Percentiles rank a stretch among this genome's conserved stretches.
Conservation (phyloP, 306 rosid species). For the Mucuna pruriens region DNA sequence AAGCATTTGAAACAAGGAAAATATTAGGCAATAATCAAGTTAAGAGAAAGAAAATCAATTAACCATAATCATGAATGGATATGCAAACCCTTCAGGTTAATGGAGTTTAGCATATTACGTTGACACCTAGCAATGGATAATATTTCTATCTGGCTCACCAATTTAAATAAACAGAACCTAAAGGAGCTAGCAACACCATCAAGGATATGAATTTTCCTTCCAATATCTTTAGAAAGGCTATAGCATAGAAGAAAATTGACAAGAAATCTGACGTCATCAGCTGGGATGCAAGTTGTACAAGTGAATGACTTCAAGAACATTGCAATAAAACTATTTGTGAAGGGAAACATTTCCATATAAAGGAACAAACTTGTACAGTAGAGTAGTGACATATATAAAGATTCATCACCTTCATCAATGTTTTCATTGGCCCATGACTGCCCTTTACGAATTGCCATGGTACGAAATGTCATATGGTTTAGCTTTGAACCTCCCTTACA, state of each 20-base stretch:
- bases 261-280: constrained; percentile 6
- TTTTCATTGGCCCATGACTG: constrained; percentile 92
- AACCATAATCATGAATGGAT: constrained; percentile 13
- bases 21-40: constrained; percentile 5
- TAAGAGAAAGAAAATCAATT: neutral
- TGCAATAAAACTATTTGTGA: constrained; percentile 15
- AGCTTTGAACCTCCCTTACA: constrained; percentile 85
- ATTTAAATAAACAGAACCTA: constrained; percentile 18
- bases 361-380: neutral
- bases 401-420: constrained; percentile 74
- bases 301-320: constrained; percentile 10
- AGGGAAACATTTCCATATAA: constrained; percentile 13
- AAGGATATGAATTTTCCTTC: constrained; percentile 14
- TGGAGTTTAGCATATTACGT: constrained; percentile 28
- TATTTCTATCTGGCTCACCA: constrained; percentile 29
- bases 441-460: constrained; percentile 73
- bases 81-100: constrained; percentile 29
- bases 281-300: constrained; percentile 4
- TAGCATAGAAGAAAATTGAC: constrained; percentile 15
- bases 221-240: constrained; percentile 21
- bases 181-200: constrained; percentile 26
- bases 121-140: neutral
- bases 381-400: constrained; percentile 6
- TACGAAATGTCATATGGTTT: constrained; percentile 74
- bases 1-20: constrained; percentile 14